phyloP scores from a whole-genome alignment of 2,329 filamentous ascomycete species.

The Leptographium wingfieldii region DNA sequence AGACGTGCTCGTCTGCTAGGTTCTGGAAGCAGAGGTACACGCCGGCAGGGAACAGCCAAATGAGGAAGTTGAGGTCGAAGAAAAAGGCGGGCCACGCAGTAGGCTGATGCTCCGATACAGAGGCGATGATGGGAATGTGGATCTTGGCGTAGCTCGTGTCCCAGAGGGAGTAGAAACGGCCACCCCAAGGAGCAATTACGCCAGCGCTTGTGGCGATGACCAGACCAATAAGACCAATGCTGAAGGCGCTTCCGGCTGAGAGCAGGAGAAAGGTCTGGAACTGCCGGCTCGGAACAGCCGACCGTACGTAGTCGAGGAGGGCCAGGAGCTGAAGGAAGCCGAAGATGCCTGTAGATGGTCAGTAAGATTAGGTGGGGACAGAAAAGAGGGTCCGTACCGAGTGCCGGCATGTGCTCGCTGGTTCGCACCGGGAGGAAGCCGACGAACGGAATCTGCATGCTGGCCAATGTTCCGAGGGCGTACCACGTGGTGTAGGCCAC shows the following conservation, averaged over 20 bases:
- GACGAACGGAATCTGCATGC: conserved; percentile 99
- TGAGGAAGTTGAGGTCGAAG: conserved; percentile 95
- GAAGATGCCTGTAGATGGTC: conserved; percentile 58
- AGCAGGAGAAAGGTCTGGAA: conserved; percentile 82
- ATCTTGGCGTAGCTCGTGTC: conserved; percentile 98
- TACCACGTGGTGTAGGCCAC: conserved; percentile 99
- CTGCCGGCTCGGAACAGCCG: conserved; percentile 81
- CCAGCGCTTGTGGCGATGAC: conserved; percentile 70
- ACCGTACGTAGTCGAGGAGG: conserved; percentile 80
- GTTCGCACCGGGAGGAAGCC: conserved; percentile 93
- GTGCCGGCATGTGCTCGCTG: conserved; percentile 95
- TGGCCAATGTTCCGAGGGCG: conserved; percentile 84
- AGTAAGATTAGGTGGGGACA: background rate
- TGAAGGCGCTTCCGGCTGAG: conserved; percentile 62
- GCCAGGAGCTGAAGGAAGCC: conserved; percentile 88
- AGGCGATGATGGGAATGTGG: conserved; percentile 97
- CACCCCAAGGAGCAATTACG: conserved; percentile 93
- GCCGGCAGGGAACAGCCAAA: conserved; percentile 75
- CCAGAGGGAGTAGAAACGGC: conserved; percentile 98
- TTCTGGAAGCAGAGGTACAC: conserved; percentile 97
- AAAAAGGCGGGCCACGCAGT: conserved; percentile 99
- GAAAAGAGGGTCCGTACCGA: conserved; percentile 45
- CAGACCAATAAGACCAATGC: conserved; percentile 66
- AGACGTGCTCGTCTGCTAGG: conserved; percentile 91
- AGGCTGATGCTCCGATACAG: conserved; percentile 98